Percentiles rank a stretch among this genome's conserved stretches.
Conservation (phyloP, 2,329 filamentous ascomycete genomes). For the Emmonsiellopsis sp. region DNA sequence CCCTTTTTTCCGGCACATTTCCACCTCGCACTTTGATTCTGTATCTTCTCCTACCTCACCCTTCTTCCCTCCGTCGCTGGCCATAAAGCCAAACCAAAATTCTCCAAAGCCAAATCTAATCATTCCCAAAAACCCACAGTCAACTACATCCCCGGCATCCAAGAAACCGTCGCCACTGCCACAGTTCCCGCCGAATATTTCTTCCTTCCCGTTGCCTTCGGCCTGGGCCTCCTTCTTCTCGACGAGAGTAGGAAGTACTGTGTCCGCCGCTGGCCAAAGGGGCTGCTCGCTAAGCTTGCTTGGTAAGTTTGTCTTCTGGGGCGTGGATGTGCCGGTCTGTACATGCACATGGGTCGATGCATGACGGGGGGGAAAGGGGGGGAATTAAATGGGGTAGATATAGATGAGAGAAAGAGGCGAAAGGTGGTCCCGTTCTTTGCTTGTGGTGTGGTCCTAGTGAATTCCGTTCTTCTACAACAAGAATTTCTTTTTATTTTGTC, state of each 20-base stretch:
- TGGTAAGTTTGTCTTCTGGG: slow-evolving; percentile 41
- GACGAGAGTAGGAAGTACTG: slow-evolving; percentile 59
- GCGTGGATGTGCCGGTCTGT: not conserved
- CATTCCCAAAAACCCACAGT: slow-evolving; percentile 8
- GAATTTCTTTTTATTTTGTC: too few relatives aligned
- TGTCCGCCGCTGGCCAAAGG: slow-evolving; percentile 50
- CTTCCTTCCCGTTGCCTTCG: slow-evolving; percentile 68
- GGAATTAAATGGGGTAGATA: too few relatives aligned
- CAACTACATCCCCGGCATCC: slow-evolving; percentile 56
- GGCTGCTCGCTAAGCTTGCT: slow-evolving; percentile 50
- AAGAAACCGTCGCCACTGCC: slow-evolving; percentile 51
- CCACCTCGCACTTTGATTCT: not conserved
- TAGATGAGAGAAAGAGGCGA: too few relatives aligned
- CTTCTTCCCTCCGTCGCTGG: not conserved
- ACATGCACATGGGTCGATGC: too few relatives aligned
- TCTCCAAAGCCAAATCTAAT: not conserved
- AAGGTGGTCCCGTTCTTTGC: too few relatives aligned
- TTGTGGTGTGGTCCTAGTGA: not conserved
- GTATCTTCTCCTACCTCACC: too few relatives aligned
- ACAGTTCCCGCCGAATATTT: slow-evolving; percentile 62
- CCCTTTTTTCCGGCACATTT: not conserved
- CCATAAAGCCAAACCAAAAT: slow-evolving; percentile 11
- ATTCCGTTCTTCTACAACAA: too few relatives aligned
- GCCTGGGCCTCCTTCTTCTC: slow-evolving; percentile 51
- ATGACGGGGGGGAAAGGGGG: too few relatives aligned